Base-by-base conservation (phyloP, 352 stramenopile genomes). In the Globisporangium spinosum region DNA sequence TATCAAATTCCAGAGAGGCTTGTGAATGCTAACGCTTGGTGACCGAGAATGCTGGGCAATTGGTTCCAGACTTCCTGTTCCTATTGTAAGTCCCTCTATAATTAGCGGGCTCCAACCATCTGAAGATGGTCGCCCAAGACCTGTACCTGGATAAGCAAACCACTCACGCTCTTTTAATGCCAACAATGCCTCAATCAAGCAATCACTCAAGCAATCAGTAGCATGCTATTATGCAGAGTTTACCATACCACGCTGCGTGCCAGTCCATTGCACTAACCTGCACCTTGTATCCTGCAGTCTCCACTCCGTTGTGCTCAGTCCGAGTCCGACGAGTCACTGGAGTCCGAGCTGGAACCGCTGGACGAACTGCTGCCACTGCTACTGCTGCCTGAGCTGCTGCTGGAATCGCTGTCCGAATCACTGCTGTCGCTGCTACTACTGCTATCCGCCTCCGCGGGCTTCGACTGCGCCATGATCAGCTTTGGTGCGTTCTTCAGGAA, bases 401-500 rank as follows among this genome's bases (percentile, higher is more conserved):
- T 79, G 29, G 61, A 68, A 43, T 73, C 77, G 45, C 77, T 79
- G 56, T 75, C 70, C 45, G 71, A 86, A 53, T 76, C 69, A 58
- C 77, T 86, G 56, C 62, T 49, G 15, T 49, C 40, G 8, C 40
- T 65, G 71, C 62, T 83, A 40, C 76, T 71, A 40, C 51, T 68
- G 38, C 35, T 68, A 0, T 54, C 47, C 20, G 59, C n/a, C 34
- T 57, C 53, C 1, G 40, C 62, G 43, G 79, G 69, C 57, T 87
- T 83, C 25, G 70, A 70, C 70, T 91, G 83, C 51, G 85, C 81
- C 85, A 94, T 95, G 75, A 98, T 97, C 53, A 98, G 80, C 73
- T 98, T 98, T 2, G 96, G 96, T 27, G 95, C 94, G 72, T 98
- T 98, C 85, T 98, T 98, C 15, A 99, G 79, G 77, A 97, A 97